A percentile compares a stretch with the other conserved stretches of the same genome.
Evolutionary conservation across 202 grass and related monocot genomes (phyloP).

Genomic region (Dendrocalamus latiflorus): DNA sequence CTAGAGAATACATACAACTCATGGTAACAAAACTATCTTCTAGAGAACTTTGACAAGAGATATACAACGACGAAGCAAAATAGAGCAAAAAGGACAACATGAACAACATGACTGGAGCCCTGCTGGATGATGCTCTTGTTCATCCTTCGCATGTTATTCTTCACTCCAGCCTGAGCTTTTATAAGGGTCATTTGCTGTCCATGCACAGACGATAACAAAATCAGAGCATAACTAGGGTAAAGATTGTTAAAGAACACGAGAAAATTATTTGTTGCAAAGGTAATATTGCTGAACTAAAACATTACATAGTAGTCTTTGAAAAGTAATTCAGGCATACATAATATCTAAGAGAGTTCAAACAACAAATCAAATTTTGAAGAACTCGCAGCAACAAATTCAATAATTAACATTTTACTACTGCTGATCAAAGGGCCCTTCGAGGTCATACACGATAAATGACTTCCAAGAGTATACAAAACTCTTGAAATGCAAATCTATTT

Average conservation of each 20-base stretch:
- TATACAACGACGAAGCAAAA: conserved; percentile 78
- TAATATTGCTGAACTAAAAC: neutral
- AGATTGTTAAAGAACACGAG: neutral
- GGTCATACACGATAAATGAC: conserved; percentile 13
- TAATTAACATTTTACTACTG: neutral
- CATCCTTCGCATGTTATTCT: conserved; percentile 79
- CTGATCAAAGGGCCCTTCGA: neutral
- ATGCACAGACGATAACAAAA: conserved; percentile 1
- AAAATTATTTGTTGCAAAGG: neutral
- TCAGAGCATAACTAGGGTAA: neutral
- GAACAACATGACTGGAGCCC: conserved; percentile 70
- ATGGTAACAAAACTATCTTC: conserved; percentile 48
- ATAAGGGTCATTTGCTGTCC: conserved; percentile 70
- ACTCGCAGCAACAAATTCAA: neutral
- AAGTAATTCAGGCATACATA: neutral
- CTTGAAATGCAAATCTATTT: neutral
- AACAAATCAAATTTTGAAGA: neutral
- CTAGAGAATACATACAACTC: no score
- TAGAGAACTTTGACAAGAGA: conserved; percentile 65
- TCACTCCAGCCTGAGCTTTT: conserved; percentile 74
- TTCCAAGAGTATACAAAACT: neutral
- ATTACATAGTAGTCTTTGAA: neutral
- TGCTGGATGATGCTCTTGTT: conserved; percentile 71
- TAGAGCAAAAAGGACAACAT: conserved; percentile 64
- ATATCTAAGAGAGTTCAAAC: neutral